Percentiles rank a stretch among this genome's conserved stretches.
Evolutionary conservation across 108 stramenopile genomes (phyloP).

Genomic region (Nitzschia sp.): DNA sequence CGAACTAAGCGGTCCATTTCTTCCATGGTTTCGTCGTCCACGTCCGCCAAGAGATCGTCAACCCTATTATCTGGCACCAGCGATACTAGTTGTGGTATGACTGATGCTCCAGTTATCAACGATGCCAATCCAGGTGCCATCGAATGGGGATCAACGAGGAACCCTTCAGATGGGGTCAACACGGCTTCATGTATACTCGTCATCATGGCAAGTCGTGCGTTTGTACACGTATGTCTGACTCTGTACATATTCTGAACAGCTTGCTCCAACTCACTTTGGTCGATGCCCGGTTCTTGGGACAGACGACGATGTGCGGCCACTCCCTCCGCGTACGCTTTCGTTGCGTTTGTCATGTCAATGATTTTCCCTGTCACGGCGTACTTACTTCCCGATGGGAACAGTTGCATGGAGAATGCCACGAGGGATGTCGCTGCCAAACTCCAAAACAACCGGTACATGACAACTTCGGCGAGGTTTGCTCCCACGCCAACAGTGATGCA

Average conservation of each 20-base stretch:
- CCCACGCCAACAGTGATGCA: conserved; percentile 5
- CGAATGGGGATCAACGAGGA: background rate
- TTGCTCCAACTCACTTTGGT: background rate
- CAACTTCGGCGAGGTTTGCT: background rate
- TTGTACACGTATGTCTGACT: background rate
- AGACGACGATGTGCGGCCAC: background rate
- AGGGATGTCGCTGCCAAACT: background rate
- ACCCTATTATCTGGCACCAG: background rate
- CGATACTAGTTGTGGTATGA: conserved; percentile 4
- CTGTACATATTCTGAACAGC: background rate
- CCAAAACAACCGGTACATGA: conserved; percentile 3
- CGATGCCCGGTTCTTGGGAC: background rate
- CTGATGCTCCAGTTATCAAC: background rate
- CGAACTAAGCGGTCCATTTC: conserved; percentile 1
- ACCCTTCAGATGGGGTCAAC: conserved; percentile 4
- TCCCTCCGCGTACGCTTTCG: background rate
- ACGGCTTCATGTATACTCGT: conserved; percentile 1
- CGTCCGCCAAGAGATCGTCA: background rate
- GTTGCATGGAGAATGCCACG: background rate
- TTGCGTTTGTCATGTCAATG: background rate
- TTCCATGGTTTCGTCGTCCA: background rate
- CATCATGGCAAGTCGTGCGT: conserved; percentile 5
- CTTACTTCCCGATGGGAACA: background rate
- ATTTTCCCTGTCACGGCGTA: background rate
- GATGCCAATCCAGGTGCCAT: conserved; percentile 12